Conservation (phyloP, 2,329 filamentous ascomycete genomes). For the Alternaria ethzedia region DNA sequence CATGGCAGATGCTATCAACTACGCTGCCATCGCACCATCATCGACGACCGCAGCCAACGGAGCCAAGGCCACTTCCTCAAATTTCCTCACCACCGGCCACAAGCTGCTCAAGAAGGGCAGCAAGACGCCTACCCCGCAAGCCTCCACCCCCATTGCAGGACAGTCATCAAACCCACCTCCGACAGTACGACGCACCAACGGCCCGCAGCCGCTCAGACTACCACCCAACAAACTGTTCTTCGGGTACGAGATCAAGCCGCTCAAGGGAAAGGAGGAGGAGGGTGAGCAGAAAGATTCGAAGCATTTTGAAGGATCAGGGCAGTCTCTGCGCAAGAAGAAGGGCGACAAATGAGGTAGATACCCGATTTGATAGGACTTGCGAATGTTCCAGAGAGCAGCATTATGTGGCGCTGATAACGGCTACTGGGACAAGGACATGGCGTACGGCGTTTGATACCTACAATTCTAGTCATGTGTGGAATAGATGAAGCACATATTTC, state of each 20-base stretch:
- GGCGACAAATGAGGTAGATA: slow-evolving; percentile 42
- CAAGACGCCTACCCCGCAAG: slow-evolving; percentile 71
- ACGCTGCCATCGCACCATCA: slow-evolving; percentile 83
- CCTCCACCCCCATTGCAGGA: slow-evolving; percentile 68
- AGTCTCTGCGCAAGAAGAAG: slow-evolving; percentile 83
- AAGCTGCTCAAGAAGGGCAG: slow-evolving; percentile 83
- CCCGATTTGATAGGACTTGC: background rate
- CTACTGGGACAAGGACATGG: slow-evolving; percentile 11
- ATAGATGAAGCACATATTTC: no score
- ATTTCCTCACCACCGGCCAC: slow-evolving; percentile 82
- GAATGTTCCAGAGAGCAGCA: slow-evolving; percentile 13
- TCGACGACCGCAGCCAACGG: slow-evolving; percentile 69
- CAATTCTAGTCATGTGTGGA: background rate
- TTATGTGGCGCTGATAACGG: slow-evolving; percentile 32
- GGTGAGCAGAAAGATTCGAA: slow-evolving; percentile 69
- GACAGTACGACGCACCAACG: slow-evolving; percentile 66
- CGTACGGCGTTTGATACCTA: slow-evolving; percentile 27
- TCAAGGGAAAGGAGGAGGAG: slow-evolving; percentile 74
- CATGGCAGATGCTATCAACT: slow-evolving; percentile 99
- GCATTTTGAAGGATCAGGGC: slow-evolving; percentile 79
- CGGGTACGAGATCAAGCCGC: slow-evolving; percentile 88
- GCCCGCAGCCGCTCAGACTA: slow-evolving; percentile 83
- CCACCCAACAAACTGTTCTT: slow-evolving; percentile 94
- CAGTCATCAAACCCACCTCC: slow-evolving; percentile 52
- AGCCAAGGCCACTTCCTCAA: slow-evolving; percentile 70